A percentile compares a stretch with the other conserved stretches of the same genome.
Evolutionary conservation across 2,329 filamentous ascomycete species (phyloP).

Genomic region (Aspergillus sp.): DNA sequence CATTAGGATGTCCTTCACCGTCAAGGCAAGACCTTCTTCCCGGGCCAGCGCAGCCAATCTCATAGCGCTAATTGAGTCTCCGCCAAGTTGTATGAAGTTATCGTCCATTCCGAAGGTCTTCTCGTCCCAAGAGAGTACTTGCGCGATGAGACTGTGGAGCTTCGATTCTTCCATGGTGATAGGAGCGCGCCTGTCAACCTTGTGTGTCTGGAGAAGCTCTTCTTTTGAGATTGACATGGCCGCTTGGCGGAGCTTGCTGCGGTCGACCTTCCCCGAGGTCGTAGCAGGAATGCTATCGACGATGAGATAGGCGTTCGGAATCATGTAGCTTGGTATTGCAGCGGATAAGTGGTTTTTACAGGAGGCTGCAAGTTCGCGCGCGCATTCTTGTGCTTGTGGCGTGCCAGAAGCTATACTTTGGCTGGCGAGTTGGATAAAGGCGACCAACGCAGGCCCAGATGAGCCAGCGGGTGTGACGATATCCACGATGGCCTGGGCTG

Average conservation of each 20-base stretch:
- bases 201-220: neutral
- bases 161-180: neutral
- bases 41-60: constrained; percentile 14
- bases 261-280: neutral
- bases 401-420: no score
- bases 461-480: no score
- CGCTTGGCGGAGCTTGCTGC: neutral
- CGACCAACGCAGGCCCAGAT: no score
- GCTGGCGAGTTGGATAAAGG: no score
- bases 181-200: neutral
- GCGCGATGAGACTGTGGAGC: constrained; percentile 3
- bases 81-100: constrained; percentile 30
- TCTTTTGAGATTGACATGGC: neutral
- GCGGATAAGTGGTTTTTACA: no score
- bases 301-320: neutral
- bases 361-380: no score
- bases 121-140: constrained; percentile 24
- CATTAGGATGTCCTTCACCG: no score
- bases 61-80: constrained; percentile 30
- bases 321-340: neutral
- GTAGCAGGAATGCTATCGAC: neutral
- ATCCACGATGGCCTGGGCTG: no score
- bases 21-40: constrained; percentile 15
- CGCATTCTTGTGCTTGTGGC: no score
- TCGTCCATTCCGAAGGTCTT: constrained; percentile 12